Conservation (phyloP, 2,329 filamentous ascomycete species). For the Sporothrix inflata region DNA sequence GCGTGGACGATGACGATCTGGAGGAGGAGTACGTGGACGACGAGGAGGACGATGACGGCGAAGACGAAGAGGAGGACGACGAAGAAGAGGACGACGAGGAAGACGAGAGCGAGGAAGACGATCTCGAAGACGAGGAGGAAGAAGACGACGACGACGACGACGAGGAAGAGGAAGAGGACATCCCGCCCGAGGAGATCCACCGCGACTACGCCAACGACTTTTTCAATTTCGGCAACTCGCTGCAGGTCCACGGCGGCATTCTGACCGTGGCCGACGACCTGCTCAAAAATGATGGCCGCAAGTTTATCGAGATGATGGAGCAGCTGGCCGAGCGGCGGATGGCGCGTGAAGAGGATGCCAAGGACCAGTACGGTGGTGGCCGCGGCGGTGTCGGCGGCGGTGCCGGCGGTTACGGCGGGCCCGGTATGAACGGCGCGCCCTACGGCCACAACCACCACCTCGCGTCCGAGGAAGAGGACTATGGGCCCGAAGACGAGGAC, state of each 20-base stretch:
- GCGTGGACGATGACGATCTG: conserved; percentile 48
- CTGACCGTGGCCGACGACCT: conserved; percentile 98
- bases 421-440: conserved; percentile 58
- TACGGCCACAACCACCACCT: conserved; percentile 69
- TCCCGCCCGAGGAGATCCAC: conserved; percentile 55
- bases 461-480: conserved; percentile 64
- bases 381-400: not conserved
- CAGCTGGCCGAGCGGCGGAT: conserved; percentile 96
- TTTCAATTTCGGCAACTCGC: conserved; percentile 95
- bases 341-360: conserved; percentile 92
- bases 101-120: conserved; percentile 49
- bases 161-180: conserved; percentile 74
- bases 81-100: conserved; percentile 60
- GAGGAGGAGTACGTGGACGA: conserved; percentile 52
- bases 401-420: conserved; percentile 40
- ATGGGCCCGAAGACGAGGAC: conserved; percentile 52
- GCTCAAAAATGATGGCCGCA: conserved; percentile 97
- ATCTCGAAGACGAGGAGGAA: conserved; percentile 55
- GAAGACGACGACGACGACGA: conserved; percentile 59
- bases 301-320: conserved; percentile 99
- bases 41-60: conserved; percentile 70
- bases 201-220: conserved; percentile 78
- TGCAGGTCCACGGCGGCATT: conserved; percentile 96
- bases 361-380: conserved; percentile 58
- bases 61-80: conserved; percentile 55